A percentile compares a stretch with the other conserved stretches of the same genome.
Conservation (phyloP, 495 filamentous ascomycete genomes). For the Evansstolkia leycettana region DNA sequence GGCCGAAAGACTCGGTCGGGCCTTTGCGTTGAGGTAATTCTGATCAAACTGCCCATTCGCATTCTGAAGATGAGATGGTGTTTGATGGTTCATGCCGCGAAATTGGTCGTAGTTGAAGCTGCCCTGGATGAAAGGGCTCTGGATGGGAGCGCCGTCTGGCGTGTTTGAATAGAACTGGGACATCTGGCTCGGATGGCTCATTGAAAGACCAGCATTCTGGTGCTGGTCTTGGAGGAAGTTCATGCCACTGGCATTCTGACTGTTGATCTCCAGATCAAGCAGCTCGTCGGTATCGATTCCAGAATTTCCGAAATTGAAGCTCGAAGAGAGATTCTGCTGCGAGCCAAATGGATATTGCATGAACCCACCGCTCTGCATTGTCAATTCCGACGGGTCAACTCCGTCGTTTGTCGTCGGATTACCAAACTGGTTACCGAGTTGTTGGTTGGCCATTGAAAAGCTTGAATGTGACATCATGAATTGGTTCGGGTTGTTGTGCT, state of each 20-base stretch:
- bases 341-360: slow-evolving; percentile 36
- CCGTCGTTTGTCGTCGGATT: slow-evolving; percentile 44
- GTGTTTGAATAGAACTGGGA: slow-evolving; percentile 73
- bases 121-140: slow-evolving; percentile 67
- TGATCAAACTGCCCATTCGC: slow-evolving; percentile 44
- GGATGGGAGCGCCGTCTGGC: slow-evolving; percentile 75
- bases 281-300: slow-evolving; percentile 43
- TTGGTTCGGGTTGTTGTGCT: slow-evolving; percentile 40
- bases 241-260: slow-evolving; percentile 27
- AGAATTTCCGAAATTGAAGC: slow-evolving; percentile 42
- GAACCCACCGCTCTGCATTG: slow-evolving; percentile 47
- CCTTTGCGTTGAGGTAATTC: slow-evolving; percentile 33
- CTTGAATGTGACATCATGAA: slow-evolving; percentile 45
- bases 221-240: slow-evolving; percentile 36
- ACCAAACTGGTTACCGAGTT: slow-evolving; percentile 51
- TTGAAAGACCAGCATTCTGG: slow-evolving; percentile 28
- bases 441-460: slow-evolving; percentile 54
- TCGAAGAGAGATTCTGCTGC: slow-evolving; percentile 39
- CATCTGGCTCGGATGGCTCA: slow-evolving; percentile 43
- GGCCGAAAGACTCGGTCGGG: slow-evolving; percentile 45
- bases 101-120: slow-evolving; percentile 64
- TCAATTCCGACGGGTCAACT: slow-evolving; percentile 80
- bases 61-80: slow-evolving; percentile 35
- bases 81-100: slow-evolving; percentile 42
- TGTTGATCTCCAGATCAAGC: slow-evolving; percentile 37